phyloP scores from a whole-genome alignment of 305 asterid genomes.

The Fraxinus xanthoxyloides region DNA sequence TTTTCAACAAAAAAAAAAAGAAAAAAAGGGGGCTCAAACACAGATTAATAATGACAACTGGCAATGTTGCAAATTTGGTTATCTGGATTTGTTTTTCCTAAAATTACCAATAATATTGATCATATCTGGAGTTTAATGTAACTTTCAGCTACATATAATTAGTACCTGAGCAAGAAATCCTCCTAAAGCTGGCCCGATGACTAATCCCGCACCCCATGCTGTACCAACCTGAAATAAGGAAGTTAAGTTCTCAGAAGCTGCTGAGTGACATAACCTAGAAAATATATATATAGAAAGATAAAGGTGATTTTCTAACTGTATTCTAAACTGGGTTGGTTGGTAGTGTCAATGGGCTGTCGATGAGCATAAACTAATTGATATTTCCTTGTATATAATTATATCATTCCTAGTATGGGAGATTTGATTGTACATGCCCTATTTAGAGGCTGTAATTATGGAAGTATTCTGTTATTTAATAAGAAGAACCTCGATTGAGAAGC shows the following conservation, averaged over 20 bases:
- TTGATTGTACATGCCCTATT: too few species aligned
- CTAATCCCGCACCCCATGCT: conserved; percentile 55
- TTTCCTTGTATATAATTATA: too few species aligned
- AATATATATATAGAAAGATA: background rate
- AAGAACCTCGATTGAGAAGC: too few species aligned
- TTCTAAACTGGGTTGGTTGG: background rate
- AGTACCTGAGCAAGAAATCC: conserved; percentile 80
- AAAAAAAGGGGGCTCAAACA: too few species aligned
- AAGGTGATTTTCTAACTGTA: background rate
- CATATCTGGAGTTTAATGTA: too few species aligned
- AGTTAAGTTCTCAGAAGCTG: background rate
- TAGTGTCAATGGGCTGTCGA: too few species aligned
- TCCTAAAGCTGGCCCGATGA: conserved; percentile 84
- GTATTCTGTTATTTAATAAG: too few species aligned
- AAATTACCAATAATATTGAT: too few species aligned
- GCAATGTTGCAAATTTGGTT: background rate
- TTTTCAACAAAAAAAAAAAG: too few species aligned
- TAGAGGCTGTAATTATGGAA: too few species aligned
- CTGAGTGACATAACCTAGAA: background rate
- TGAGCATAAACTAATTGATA: too few species aligned
- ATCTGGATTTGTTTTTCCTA: background rate
- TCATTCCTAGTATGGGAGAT: too few species aligned
- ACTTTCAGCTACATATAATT: background rate
- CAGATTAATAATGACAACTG: background rate
- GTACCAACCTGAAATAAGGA: conserved; percentile 32